Base-by-base conservation (phyloP, 345 rosid species). In the Noccaea caerulescens region DNA sequence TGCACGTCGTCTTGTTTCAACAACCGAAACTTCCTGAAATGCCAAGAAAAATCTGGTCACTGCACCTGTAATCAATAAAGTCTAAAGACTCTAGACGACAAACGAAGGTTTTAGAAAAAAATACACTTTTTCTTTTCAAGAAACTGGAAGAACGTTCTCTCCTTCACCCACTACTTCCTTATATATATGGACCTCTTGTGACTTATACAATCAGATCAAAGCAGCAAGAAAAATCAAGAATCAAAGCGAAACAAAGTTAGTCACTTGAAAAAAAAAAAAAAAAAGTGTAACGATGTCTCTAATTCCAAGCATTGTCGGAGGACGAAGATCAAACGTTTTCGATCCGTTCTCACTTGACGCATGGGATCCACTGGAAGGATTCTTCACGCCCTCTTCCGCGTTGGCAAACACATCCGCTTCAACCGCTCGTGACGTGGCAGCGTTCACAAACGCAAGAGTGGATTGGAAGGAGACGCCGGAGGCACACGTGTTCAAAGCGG, bases 401-500 rank as follows among this genome's bases (percentile, higher is more conserved):
- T 20, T 66, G 9, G 46, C 39, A 46, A 56, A 64, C 52, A 25
- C 62, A 0, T 0, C 64, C 9, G 51, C 59, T 38, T 12, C 79
- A 45, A 42, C 53, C 5, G 53, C 65, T 45, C 69, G 69, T 27
- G 79, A 76, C 38, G n/a, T 68, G 3, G 65, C 71, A 18, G 76
- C 66, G 55, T 76, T 69, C 49, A 70, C 75, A 18, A 76, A 56
- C 76, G 66, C 79, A 6, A 55, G 60, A 33, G 71, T 69, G 5
- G 75, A 75, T 30, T 75, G 79, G 79, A 75, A 69, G 58, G 79
- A 75, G 9, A 75, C 79, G 0, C 75, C 70, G 0, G 75, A 75
- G 14, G 79, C 75, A 46, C 79, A 75, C 30, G 75, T 75, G 38
- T 75, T 75, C 64, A 75, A 62, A 56, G 75, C 79, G 3, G 79